Conservation (phyloP, 163 green algal species). For the Trebouxia gelatinosa region DNA sequence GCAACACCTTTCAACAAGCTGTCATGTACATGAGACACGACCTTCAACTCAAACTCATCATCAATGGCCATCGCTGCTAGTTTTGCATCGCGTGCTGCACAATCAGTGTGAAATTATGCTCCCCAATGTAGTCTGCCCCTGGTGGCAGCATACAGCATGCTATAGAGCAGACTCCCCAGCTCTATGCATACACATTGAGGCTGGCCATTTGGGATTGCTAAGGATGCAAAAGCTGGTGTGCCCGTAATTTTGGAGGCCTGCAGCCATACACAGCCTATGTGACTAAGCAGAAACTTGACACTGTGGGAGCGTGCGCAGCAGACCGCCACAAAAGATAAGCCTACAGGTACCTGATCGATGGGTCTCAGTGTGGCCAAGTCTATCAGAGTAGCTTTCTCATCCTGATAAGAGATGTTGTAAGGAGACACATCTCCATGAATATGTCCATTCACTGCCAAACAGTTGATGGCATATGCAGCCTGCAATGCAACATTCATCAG, state of each 20-base stretch:
- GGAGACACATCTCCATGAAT: slow-evolving; percentile 21
- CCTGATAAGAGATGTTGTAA: slow-evolving; percentile 24
- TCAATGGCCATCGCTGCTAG: background rate
- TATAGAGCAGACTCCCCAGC: slow-evolving; percentile 16
- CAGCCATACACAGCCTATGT: slow-evolving; percentile 5
- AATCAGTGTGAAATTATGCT: background rate
- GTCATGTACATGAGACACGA: background rate
- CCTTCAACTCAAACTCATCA: slow-evolving; percentile 7
- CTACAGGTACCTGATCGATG: background rate
- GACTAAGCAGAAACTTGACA: background rate
- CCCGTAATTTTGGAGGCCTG: background rate
- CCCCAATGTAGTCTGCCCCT: background rate
- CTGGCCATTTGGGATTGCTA: background rate
- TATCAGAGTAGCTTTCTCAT: slow-evolving; percentile 10
- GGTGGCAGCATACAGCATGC: background rate
- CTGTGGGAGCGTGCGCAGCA: background rate
- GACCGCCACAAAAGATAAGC: background rate
- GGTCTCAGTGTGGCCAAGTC: slow-evolving; percentile 3
- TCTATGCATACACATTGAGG: slow-evolving; percentile 1
- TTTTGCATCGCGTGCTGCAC: slow-evolving; percentile 3
- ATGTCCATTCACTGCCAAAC: slow-evolving; percentile 15
- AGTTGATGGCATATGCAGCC: slow-evolving; percentile 6
- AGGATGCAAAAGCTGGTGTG: slow-evolving; percentile 7
- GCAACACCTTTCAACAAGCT: background rate
- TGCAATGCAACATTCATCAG: slow-evolving; percentile 20